phyloP scores from a whole-genome alignment of 1,284 basidiomycete genomes.

The Ustilago bromivora region DNA sequence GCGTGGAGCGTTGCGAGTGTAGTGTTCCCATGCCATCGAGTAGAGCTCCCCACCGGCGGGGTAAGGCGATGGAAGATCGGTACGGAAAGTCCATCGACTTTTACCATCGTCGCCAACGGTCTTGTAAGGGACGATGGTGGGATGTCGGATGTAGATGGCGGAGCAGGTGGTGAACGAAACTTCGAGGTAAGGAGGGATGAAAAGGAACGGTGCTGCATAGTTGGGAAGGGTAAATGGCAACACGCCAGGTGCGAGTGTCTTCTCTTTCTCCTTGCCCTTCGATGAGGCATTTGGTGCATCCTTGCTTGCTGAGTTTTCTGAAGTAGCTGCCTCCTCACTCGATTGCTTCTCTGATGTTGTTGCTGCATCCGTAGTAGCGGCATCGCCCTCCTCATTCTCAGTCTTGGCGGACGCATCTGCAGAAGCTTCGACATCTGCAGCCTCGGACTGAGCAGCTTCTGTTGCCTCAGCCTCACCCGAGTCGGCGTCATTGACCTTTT shows the following conservation, averaged over 20 bases:
- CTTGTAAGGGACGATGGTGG: constrained; percentile 82
- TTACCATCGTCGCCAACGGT: constrained; percentile 11
- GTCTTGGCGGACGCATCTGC: background rate
- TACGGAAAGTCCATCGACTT: constrained; percentile 49
- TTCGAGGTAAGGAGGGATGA: constrained; percentile 95
- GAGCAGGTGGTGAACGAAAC: constrained; percentile 91
- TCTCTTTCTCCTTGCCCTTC: constrained; percentile 41
- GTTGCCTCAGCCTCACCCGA: constrained; percentile 51
- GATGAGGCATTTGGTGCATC: background rate
- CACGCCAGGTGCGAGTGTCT: constrained; percentile 57
- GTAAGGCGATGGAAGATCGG: constrained; percentile 67
- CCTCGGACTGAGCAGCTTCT: constrained; percentile 23
- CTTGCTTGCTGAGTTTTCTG: constrained; percentile 6
- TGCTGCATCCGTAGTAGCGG: constrained; percentile 4
- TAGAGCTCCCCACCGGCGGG: constrained; percentile 65
- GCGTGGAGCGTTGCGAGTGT: constrained; percentile 65
- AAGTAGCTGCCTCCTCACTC: constrained; percentile 7
- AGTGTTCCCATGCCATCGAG: constrained; percentile 67
- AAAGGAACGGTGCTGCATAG: constrained; percentile 90
- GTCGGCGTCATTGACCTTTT: constrained; percentile 39
- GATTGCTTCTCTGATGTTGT: constrained; percentile 1
- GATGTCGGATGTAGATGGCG: constrained; percentile 92
- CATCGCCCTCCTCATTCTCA: constrained; percentile 18
- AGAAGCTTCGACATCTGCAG: constrained; percentile 1
- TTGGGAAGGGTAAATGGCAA: constrained; percentile 82